Evolutionary conservation across 345 rosid species (phyloP).

Genomic region (Murraya paniculata): DNA sequence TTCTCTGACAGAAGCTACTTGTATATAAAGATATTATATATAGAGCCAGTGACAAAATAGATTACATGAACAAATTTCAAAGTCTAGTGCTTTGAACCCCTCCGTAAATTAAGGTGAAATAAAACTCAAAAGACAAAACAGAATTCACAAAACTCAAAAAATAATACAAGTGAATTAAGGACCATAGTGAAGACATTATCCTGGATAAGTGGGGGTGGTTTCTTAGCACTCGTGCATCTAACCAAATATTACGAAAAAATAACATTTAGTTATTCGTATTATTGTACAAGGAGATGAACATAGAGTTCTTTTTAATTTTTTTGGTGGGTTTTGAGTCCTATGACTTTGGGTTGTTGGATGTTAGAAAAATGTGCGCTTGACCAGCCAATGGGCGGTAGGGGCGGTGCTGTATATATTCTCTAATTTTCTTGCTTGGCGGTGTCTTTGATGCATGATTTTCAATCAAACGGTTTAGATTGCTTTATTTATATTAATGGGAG

Average conservation of each 20-base stretch:
- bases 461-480: conserved; percentile 1
- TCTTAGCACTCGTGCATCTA: conserved; percentile 33
- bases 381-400: conserved; percentile 32
- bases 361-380: conserved; percentile 15
- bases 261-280: conserved; percentile 11
- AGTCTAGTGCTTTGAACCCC: conserved; percentile 45
- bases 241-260: conserved; percentile 18
- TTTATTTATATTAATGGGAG: not conserved
- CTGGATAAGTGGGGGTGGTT: conserved; percentile 37
- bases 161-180: conserved; percentile 10
- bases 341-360: conserved; percentile 20
- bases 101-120: conserved; percentile 25
- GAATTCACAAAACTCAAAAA: conserved; percentile 34
- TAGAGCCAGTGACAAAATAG: conserved; percentile 20
- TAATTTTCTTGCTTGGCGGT: not conserved
- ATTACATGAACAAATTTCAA: conserved; percentile 24
- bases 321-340: conserved; percentile 9
- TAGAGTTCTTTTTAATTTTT: not conserved
- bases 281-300: not conserved
- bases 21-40: conserved; percentile 9
- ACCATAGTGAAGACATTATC: conserved; percentile 25
- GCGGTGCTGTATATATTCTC: not conserved
- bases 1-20: conserved; percentile 15
- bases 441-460: not conserved
- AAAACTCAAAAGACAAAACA: conserved; percentile 14